Evolutionary conservation across 2,329 filamentous ascomycete species (phyloP).

Genomic region (Sarocladium kiliense): DNA sequence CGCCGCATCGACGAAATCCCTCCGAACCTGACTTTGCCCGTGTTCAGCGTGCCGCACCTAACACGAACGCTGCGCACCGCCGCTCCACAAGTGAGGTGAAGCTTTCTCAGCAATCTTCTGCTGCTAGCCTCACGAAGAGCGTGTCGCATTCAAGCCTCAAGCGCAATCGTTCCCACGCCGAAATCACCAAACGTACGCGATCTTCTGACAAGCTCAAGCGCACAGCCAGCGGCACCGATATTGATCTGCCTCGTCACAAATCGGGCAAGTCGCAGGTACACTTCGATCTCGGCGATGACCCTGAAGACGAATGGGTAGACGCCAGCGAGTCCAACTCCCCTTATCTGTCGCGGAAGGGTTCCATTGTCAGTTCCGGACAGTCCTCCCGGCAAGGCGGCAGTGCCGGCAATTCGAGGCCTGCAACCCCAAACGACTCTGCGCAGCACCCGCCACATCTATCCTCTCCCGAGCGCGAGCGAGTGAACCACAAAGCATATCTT

Average conservation of each 20-base stretch:
- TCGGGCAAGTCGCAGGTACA: conserved; percentile 49
- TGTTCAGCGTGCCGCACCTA: conserved; percentile 12
- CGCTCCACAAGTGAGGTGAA: conserved; percentile 47
- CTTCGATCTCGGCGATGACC: conserved; percentile 53
- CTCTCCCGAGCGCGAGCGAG: conserved; percentile 34
- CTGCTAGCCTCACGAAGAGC: conserved; percentile 47
- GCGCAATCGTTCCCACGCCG: conserved; percentile 55
- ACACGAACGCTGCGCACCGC: conserved; percentile 29
- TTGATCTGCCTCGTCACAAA: conserved; percentile 34
- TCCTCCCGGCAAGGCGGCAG: conserved; percentile 35
- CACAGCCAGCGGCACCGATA: conserved; percentile 44
- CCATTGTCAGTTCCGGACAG: conserved; percentile 44
- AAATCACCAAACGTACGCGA: conserved; percentile 47
- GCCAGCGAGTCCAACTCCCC: conserved; percentile 60
- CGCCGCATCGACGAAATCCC: conserved; percentile 19
- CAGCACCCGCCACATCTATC: conserved; percentile 11
- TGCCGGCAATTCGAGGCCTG: conserved; percentile 28
- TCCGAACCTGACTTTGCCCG: conserved; percentile 14
- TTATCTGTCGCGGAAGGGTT: conserved; percentile 41
- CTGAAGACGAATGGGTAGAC: conserved; percentile 62
- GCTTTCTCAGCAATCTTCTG: conserved; percentile 39
- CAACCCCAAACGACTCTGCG: conserved; percentile 24
- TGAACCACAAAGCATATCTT: conserved; percentile 58
- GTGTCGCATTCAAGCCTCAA: conserved; percentile 50
- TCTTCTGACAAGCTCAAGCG: conserved; percentile 49